Conservation (phyloP, 1,284 basidiomycete genomes). For the Ganoderma multipileum region DNA sequence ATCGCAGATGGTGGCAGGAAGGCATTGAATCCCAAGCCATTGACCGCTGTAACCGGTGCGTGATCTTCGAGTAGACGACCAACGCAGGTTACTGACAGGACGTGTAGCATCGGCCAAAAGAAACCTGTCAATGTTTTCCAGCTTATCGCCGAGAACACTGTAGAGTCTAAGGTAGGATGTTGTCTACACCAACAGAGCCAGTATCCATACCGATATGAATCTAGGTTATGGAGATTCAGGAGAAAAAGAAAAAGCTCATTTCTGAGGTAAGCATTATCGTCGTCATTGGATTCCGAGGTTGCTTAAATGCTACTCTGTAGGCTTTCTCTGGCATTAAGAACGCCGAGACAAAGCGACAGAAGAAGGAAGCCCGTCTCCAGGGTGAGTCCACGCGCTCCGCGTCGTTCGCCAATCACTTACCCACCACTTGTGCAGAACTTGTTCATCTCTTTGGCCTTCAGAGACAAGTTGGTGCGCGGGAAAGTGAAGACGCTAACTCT, state of each 20-base stretch:
- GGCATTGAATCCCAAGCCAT: conserved; percentile 92
- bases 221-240: conserved; percentile 84
- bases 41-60: conserved; percentile 74
- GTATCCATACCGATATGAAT: not conserved
- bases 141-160: conserved; percentile 86
- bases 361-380: conserved; percentile 77
- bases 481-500: conserved; percentile 5
- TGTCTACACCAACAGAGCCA: not conserved
- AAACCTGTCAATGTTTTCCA: conserved; percentile 88
- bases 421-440: conserved; percentile 24
- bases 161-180: conserved; percentile 74
- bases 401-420: not conserved
- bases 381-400: conserved; percentile 42
- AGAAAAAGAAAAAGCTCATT: conserved; percentile 77
- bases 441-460: conserved; percentile 33
- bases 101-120: conserved; percentile 76
- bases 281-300: not conserved
- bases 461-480: conserved; percentile 14
- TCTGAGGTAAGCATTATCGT: conserved; percentile 56
- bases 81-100: not conserved
- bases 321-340: conserved; percentile 81
- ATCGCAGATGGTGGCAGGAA: conserved; percentile 52
- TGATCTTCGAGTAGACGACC: not conserved
- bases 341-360: conserved; percentile 72
- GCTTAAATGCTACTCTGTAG: conserved; percentile 41